Evolutionary conservation across 345 rosid genomes (phyloP).

Genomic region (thale cress (Arabidopsis thaliana)): DNA sequence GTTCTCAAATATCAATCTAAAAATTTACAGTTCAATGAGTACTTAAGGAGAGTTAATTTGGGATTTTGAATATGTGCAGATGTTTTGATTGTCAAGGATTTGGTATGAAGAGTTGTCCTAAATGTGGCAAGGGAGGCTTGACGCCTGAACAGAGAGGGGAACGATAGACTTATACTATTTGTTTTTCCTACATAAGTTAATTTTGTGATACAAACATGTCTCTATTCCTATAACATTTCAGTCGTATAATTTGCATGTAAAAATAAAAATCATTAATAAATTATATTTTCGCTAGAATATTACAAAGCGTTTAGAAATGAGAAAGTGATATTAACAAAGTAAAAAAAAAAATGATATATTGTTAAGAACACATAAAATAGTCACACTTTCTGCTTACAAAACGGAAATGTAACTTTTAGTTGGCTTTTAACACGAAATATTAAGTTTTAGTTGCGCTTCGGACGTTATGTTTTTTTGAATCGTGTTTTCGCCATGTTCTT

Average conservation of each 20-base stretch:
- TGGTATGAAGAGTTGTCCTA: slow-evolving; percentile 74
- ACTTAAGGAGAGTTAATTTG: background rate
- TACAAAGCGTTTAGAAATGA: background rate
- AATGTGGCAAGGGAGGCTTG: slow-evolving; percentile 74
- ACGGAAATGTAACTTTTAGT: background rate
- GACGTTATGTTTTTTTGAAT: background rate
- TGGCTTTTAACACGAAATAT: background rate
- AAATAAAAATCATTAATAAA: no score
- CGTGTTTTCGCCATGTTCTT: background rate
- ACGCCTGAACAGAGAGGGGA: slow-evolving; percentile 84
- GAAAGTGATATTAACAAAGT: no score
- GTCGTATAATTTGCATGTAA: no score
- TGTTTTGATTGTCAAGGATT: slow-evolving; percentile 91
- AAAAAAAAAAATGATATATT: no score
- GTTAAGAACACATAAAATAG: background rate
- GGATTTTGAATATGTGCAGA: slow-evolving; percentile 45
- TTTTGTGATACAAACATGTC: slow-evolving; percentile 15
- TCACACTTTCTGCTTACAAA: background rate
- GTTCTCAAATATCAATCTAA: background rate
- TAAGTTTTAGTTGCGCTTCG: background rate
- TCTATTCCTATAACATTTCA: background rate
- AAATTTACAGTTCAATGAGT: background rate
- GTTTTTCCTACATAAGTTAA: background rate
- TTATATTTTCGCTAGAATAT: no score
- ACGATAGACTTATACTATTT: slow-evolving; percentile 43